A percentile compares a stretch with the other conserved stretches of the same genome.
Conservation (phyloP, 2,329 filamentous ascomycete genomes). For the Phaeosphaeriaceae sp. region DNA sequence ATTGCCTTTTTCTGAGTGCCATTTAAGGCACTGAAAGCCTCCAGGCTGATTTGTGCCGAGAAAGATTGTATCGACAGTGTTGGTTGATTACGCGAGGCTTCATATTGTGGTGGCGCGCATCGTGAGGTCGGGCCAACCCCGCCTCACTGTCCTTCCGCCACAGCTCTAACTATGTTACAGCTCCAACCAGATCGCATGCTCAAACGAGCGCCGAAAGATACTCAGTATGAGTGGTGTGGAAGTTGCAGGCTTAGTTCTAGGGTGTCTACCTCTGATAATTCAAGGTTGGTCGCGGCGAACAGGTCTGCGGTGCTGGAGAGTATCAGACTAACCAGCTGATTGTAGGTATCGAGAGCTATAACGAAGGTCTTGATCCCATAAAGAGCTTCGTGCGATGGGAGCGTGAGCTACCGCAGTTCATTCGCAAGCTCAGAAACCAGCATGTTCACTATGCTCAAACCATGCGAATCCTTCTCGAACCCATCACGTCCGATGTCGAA, state of each 20-base stretch:
- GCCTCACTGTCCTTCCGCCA: not conserved
- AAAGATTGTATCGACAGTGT: not conserved
- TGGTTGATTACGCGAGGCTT: not conserved
- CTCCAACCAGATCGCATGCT: not conserved
- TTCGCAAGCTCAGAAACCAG: conserved; percentile 46
- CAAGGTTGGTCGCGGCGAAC: conserved; percentile 24
- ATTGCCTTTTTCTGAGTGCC: conserved; percentile 1
- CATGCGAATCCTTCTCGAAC: conserved; percentile 43
- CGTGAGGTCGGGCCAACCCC: not conserved
- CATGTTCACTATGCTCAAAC: conserved; percentile 47
- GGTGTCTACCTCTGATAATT: conserved; percentile 48
- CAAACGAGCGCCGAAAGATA: not conserved
- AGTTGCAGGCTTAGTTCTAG: conserved; percentile 44
- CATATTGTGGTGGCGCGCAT: not conserved
- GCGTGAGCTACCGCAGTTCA: conserved; percentile 41
- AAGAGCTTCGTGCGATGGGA: conserved; percentile 48
- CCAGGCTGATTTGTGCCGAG: not conserved
- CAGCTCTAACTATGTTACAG: conserved; percentile 17
- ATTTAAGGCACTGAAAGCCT: not conserved
- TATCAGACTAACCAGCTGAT: not conserved
- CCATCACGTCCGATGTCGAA: conserved; percentile 46
- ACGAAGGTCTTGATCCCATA: conserved; percentile 49
- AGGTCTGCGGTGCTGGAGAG: not conserved
- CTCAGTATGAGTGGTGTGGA: conserved; percentile 40
- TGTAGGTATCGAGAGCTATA: conserved; percentile 44